These are phyloP conservation scores for Apiospora sp. DNA, from an alignment of 2,329 filamentous ascomycete species.

Conservation along the genomic window DNA sequence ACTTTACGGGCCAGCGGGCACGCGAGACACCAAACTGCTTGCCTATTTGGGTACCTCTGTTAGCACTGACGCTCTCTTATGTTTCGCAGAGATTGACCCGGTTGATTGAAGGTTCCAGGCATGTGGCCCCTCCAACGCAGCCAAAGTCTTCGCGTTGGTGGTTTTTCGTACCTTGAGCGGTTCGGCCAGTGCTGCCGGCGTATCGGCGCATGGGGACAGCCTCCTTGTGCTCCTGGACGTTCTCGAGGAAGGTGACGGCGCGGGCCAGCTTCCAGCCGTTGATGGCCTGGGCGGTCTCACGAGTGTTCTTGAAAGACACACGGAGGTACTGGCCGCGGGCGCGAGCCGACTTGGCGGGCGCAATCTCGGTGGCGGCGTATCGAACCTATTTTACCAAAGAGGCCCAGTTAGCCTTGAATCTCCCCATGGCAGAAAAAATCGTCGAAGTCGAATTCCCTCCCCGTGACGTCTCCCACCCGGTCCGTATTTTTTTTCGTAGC, in stretches of 20 bases:
- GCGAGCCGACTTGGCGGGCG: slow-evolving; percentile 92
- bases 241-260: slow-evolving; percentile 96
- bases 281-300: slow-evolving; percentile 99
- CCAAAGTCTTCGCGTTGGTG: neutral
- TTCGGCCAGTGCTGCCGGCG: slow-evolving; percentile 93
- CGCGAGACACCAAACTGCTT: slow-evolving; percentile 99
- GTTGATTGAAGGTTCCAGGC: neutral
- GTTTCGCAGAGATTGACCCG: neutral
- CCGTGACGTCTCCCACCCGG: slow-evolving; percentile 21
- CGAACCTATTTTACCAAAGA: slow-evolving; percentile 71
- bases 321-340: slow-evolving; percentile 98
- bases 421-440: slow-evolving; percentile 2
- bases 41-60: slow-evolving; percentile 62
- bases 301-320: slow-evolving; percentile 99
- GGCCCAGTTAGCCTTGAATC: slow-evolving; percentile 5
- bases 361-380: slow-evolving; percentile 92
- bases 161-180: slow-evolving; percentile 87
- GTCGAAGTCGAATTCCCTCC: slow-evolving; percentile 14
- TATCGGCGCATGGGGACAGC: slow-evolving; percentile 98
- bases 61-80: neutral
- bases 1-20: slow-evolving; percentile 99
- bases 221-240: slow-evolving; percentile 97
- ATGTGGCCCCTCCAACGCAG: neutral
- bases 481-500: slow-evolving; percentile 13
- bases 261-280: slow-evolving; percentile 98